Evolutionary conservation across 2,329 filamentous ascomycete species (phyloP).

Genomic region (Hypoxylon sp.): DNA sequence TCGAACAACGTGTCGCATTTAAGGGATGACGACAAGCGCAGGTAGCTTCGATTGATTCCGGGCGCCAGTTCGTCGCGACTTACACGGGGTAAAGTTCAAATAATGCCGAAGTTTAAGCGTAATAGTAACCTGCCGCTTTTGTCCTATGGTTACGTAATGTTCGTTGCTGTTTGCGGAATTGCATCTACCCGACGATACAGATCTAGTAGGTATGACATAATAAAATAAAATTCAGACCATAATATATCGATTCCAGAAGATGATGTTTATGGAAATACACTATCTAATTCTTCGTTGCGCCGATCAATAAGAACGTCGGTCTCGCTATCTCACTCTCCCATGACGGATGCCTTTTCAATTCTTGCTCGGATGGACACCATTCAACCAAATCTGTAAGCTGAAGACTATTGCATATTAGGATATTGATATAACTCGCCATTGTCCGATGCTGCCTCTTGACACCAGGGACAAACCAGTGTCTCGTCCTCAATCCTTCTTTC

Average conservation of each 20-base stretch:
- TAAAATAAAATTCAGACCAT: too few relatives aligned
- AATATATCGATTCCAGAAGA: too few relatives aligned
- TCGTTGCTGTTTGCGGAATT: too few relatives aligned
- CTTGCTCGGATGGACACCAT: constrained; percentile 52
- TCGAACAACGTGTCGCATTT: constrained; percentile 36
- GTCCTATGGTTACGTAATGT: constrained; percentile 14
- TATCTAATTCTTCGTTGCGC: constrained; percentile 32
- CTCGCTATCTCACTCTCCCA: constrained; percentile 43
- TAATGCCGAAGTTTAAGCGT: constrained; percentile 18
- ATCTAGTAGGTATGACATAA: too few relatives aligned
- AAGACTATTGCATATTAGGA: constrained; percentile 57
- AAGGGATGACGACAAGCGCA: constrained; percentile 45
- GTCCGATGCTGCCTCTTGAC: constrained; percentile 65
- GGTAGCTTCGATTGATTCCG: constrained; percentile 30
- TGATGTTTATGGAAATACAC: neutral
- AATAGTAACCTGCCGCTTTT: neutral
- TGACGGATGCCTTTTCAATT: constrained; percentile 34
- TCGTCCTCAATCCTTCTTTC: constrained; percentile 59
- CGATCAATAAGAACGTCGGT: constrained; percentile 48
- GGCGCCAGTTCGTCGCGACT: constrained; percentile 19
- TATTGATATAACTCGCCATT: constrained; percentile 58
- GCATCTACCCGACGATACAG: too few relatives aligned
- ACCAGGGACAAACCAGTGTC: constrained; percentile 60
- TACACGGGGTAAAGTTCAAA: neutral
- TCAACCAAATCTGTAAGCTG: constrained; percentile 59